Base-by-base conservation (phyloP, 495 filamentous ascomycete species). In the Talaromyces thailandensis region DNA sequence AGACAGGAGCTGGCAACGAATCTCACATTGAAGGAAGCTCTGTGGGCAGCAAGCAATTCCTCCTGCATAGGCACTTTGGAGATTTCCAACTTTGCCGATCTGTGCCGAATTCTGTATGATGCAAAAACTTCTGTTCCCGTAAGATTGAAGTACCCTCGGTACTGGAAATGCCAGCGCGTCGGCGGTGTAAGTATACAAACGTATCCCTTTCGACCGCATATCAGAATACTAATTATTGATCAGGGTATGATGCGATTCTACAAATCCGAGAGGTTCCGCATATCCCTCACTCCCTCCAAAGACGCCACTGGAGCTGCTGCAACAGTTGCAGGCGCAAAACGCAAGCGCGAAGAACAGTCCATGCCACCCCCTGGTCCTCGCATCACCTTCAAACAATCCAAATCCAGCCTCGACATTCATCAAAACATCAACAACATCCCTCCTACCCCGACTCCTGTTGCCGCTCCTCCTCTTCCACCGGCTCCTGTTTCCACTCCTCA, bases 21-120 rank as follows among this genome's bases (percentile, higher is more conserved):
- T 60, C 59, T 75, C 16, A 76, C 76, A 3, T 69, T 98, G 58
- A 86, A 87, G 64, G 75, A 83, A 12, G 83, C 84, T n/a, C 73
- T 97, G 16, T 95, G 92, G 90, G 76, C 80, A 56, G 92, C 92
- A 21, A 81, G 91, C 53, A 84, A 86, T 43, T 93, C 92, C 0
- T 77, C 82, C 0, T 68, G 70, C 31, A 81, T 91, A 60, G 84
- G 84, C 7, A 63, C 90, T 2, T 69, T 81, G n/a, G 92, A 98
- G 68, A 80, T 93, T 31, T 77, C 81, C n/a, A 86, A 90, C 56
- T 75, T 97, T 3, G 75, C 89, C 21, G 90, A 95, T 64, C 77
- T 96, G 45, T 93, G 90, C 69, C 76, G 74, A 14, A 73, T 91
- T 25, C 76, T 98, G 61, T 94, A 90, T 64, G 83, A 88, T 12